Evolutionary conservation across 2,329 filamentous ascomycete species (phyloP).

Genomic region (Fusarium sp.): DNA sequence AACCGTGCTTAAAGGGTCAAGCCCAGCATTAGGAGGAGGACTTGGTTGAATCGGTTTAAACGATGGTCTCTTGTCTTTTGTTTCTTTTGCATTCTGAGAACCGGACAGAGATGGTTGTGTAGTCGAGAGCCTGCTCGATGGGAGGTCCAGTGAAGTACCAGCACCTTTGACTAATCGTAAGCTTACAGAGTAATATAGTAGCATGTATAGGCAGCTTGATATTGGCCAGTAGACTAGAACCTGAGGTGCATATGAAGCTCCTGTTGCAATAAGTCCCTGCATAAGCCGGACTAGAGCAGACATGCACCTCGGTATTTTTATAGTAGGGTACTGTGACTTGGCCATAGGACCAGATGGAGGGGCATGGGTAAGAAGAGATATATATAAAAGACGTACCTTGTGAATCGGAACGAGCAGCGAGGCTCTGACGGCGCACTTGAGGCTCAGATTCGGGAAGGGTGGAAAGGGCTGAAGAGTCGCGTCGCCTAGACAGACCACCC

Average conservation of each 20-base stretch:
- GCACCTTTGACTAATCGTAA: slow-evolving; percentile 41
- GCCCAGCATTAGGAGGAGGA: slow-evolving; percentile 45
- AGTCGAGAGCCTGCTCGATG: slow-evolving; percentile 45
- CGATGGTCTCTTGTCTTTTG: slow-evolving; percentile 48
- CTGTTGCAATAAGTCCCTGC: slow-evolving; percentile 22
- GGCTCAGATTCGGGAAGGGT: slow-evolving; percentile 39
- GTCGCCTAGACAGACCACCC: slow-evolving; percentile 43
- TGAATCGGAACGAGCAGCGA: slow-evolving; percentile 45
- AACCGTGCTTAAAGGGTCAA: slow-evolving; percentile 55
- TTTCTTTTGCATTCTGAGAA: slow-evolving; percentile 57
- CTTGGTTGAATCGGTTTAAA: slow-evolving; percentile 44
- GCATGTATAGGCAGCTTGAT: slow-evolving; percentile 1
- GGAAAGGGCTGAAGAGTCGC: slow-evolving; percentile 42
- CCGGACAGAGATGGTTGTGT: slow-evolving; percentile 65
- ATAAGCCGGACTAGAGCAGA: slow-evolving; percentile 14
- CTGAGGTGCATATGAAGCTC: slow-evolving; percentile 16
- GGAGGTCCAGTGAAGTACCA: slow-evolving; percentile 39
- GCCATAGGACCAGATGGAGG: not conserved
- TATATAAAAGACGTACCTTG: slow-evolving; percentile 45
- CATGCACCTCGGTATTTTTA: slow-evolving; percentile 19
- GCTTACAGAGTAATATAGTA: slow-evolving; percentile 39
- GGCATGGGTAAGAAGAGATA: slow-evolving; percentile 7
- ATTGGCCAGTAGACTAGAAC: slow-evolving; percentile 5
- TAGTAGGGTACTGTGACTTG: slow-evolving; percentile 24
- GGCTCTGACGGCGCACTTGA: slow-evolving; percentile 40